phyloP scores from a whole-genome alignment of 192 early-diverging fungal species.

The Entomortierella chlamydospora region DNA sequence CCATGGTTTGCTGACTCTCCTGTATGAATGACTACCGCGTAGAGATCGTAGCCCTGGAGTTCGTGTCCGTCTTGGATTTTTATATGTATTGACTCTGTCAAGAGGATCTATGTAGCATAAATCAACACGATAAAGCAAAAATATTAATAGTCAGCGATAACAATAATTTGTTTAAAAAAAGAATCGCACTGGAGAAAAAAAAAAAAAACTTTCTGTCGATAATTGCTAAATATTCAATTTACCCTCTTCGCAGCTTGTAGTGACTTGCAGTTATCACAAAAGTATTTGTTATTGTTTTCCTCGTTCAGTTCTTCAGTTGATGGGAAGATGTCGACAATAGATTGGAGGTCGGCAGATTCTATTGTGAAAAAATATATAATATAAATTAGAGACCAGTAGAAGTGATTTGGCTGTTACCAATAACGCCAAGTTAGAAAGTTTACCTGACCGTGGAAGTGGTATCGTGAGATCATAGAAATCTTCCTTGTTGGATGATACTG shows the following conservation, averaged over 20 bases:
- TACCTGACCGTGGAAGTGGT: constrained; percentile 37
- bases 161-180: too few relatives aligned
- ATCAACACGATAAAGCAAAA: neutral
- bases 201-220: too few relatives aligned
- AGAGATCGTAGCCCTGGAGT: constrained; percentile 47
- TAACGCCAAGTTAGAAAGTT: too few relatives aligned
- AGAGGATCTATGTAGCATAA: constrained; percentile 7
- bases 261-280: constrained; percentile 33
- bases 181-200: too few relatives aligned
- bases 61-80: constrained; percentile 20
- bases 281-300: constrained; percentile 31
- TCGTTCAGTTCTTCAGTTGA: constrained; percentile 29
- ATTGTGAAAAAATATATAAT: neutral
- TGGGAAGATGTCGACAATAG: constrained; percentile 34
- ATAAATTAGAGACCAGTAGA: too few relatives aligned
- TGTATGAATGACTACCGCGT: constrained; percentile 61
- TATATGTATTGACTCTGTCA: constrained; percentile 21
- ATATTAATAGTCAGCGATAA: too few relatives aligned
- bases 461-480: constrained; percentile 37
- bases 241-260: constrained; percentile 38
- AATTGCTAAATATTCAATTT: neutral
- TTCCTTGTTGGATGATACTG: constrained; percentile 38
- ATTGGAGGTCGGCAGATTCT: constrained; percentile 18
- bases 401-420: too few relatives aligned
- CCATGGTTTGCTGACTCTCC: constrained; percentile 61